These are phyloP conservation scores for Astrephomene gubernaculifera DNA, from an alignment of 139 green algal genomes.

Conservation along the genomic window DNA sequence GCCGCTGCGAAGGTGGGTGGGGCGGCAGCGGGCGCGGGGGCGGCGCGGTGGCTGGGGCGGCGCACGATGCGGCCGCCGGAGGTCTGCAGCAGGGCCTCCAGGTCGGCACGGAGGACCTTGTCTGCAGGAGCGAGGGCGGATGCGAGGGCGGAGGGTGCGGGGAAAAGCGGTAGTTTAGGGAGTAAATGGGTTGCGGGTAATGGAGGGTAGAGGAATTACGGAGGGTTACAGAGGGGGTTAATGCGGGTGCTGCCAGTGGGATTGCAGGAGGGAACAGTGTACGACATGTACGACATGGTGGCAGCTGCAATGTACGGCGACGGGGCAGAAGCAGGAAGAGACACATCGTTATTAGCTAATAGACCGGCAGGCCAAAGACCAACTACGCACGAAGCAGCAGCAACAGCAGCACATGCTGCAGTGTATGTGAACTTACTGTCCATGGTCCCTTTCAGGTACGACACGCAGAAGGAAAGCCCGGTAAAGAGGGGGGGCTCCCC, in stretches of 20 bases:
- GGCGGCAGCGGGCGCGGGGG: not conserved
- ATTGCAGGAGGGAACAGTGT: no score
- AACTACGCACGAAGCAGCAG: no score
- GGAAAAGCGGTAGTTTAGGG: not conserved
- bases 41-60: not conserved
- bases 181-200: not conserved
- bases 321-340: no score
- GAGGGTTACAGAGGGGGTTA: no score
- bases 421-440: no score
- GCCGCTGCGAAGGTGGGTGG: not conserved
- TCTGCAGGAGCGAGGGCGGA: not conserved
- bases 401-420: no score
- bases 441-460: not conserved
- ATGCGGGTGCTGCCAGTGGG: no score
- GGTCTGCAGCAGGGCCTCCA: constrained; percentile 4
- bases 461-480: not conserved
- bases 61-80: not conserved
- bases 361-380: no score
- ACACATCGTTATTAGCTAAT: no score
- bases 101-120: not conserved
- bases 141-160: not conserved
- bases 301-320: no score
- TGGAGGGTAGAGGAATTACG: not conserved
- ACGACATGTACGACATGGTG: no score
- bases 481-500: constrained; percentile 12